phyloP scores from a whole-genome alignment of 2,329 filamentous ascomycete species.

The Trichothecium sympodiale region DNA sequence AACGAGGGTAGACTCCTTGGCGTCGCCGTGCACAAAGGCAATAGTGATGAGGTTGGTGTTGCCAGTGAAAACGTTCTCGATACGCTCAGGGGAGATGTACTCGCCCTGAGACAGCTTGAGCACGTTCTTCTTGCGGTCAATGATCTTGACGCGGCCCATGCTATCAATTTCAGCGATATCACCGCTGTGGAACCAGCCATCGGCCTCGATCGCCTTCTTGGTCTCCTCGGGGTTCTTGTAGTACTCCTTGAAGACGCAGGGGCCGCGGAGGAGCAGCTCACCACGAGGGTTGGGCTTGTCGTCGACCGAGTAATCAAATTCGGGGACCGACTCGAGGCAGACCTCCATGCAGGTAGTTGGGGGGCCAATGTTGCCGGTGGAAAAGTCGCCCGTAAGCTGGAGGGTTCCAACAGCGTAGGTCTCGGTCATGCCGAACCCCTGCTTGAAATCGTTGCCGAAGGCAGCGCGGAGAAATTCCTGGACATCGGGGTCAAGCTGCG shows the following conservation, averaged over 20 bases:
- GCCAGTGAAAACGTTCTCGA: slow-evolving; percentile 88
- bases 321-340: slow-evolving; percentile 77
- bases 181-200: slow-evolving; percentile 96
- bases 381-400: slow-evolving; percentile 62
- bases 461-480: slow-evolving; percentile 82
- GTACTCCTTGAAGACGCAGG: slow-evolving; percentile 75
- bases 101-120: slow-evolving; percentile 96
- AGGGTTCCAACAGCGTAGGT: slow-evolving; percentile 69
- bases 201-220: slow-evolving; percentile 64
- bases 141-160: slow-evolving; percentile 78
- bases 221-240: slow-evolving; percentile 88
- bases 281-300: slow-evolving; percentile 87
- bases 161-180: slow-evolving; percentile 83
- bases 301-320: slow-evolving; percentile 82
- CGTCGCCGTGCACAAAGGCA: slow-evolving; percentile 86
- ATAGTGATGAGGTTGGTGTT: slow-evolving; percentile 67
- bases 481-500: slow-evolving; percentile 78
- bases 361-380: slow-evolving; percentile 70
- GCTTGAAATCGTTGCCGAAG: slow-evolving; percentile 66
- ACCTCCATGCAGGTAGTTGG: slow-evolving; percentile 58
- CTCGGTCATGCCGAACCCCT: slow-evolving; percentile 93
- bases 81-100: slow-evolving; percentile 93
- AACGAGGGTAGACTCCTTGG: slow-evolving; percentile 69
- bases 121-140: slow-evolving; percentile 98
- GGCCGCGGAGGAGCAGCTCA: slow-evolving; percentile 75